Evolutionary conservation across 1,139 yeast genomes (phyloP).

Genomic region (Candida tetrigidarum): DNA sequence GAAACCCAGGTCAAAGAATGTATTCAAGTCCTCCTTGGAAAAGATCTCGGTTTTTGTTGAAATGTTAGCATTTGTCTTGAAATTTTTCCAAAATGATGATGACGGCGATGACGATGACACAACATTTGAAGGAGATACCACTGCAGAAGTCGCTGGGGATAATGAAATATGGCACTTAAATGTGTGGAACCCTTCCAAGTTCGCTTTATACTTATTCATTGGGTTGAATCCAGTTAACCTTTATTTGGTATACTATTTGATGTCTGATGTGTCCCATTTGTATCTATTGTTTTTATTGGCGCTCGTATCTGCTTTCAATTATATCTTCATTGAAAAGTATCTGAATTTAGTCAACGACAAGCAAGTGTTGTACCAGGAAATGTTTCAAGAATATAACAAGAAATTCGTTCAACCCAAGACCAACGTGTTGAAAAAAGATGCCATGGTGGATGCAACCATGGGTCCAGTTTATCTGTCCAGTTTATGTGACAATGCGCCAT

Average conservation of each 20-base stretch:
- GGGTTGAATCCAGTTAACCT: slow-evolving; percentile 62
- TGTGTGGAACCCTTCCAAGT: slow-evolving; percentile 64
- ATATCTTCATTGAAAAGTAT: slow-evolving; percentile 49
- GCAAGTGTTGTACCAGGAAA: slow-evolving; percentile 62
- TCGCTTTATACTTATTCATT: slow-evolving; percentile 49
- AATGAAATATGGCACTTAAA: slow-evolving; percentile 54
- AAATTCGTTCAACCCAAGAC: slow-evolving; percentile 69
- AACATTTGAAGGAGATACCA: slow-evolving; percentile 7
- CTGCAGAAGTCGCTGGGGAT: slow-evolving; percentile 22
- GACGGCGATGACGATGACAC: slow-evolving; percentile 13
- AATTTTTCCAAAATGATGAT: slow-evolving; percentile 14
- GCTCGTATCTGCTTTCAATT: slow-evolving; percentile 38
- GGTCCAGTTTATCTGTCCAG: slow-evolving; percentile 39
- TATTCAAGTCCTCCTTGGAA: slow-evolving; percentile 19
- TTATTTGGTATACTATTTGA: slow-evolving; percentile 37
- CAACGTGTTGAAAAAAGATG: slow-evolving; percentile 60
- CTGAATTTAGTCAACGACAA: slow-evolving; percentile 58
- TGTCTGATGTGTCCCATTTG: slow-evolving; percentile 39
- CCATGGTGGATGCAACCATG: slow-evolving; percentile 62
- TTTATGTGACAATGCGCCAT: slow-evolving; percentile 33
- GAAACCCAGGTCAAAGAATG: slow-evolving; percentile 44
- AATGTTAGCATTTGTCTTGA: slow-evolving; percentile 12
- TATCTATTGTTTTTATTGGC: slow-evolving; percentile 38
- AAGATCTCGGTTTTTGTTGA: slow-evolving; percentile 12
- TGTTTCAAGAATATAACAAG: slow-evolving; percentile 63